Base-by-base conservation (phyloP, 495 filamentous ascomycete genomes). In the Penicillium daleae region DNA sequence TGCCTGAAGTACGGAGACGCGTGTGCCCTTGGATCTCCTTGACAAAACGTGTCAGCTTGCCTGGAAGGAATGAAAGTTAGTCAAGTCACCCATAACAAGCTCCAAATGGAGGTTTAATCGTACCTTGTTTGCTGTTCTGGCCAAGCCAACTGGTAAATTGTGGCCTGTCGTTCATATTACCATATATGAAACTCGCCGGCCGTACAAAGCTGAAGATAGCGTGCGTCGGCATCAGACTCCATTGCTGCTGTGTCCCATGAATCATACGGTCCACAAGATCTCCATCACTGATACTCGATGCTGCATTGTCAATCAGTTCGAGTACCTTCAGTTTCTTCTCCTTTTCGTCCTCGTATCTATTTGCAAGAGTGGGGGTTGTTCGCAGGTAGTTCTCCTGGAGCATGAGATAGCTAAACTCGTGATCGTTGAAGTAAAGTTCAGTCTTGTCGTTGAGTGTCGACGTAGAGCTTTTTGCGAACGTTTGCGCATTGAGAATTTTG, bases 341-440 rank as follows among this genome's bases (percentile, higher is more conserved):
- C 64, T 83, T 85, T 19, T 87, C 88, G 2, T 74, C 89, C 2
- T 74, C 72, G 61, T 86, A 86, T 27, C 76, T 73, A 50, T 74
- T 81, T 2, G 91, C 75, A 12, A 84, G 81, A 9, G 84, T 80
- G 15, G 94, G 96, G 48, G 83, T 89, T 0, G 93, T 92, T 57
- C 85, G 88, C 4, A 99, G 80, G 66, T 98, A 99, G 67, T 99
- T 98, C 74, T 99, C 95, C 71, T 99, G 94, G 61, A 99, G 86
- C 96, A 99, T 98, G 55, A 99, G 75, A 67, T 88, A 91, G 69
- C 91, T 96, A 74, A 97, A 94, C 67, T 99, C 95, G 67, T 97
- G 94, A 66, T 99, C 95, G 70, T 98, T 97, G 83, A 99, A 99
- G 76, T 99, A 99, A 2, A 99, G 87, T 76, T 98, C 93, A 60